Evolutionary conservation across 2,329 filamentous ascomycete genomes (phyloP), one percentile per base, ranked within the genome.

Genomic region (Pseudogymnoascus sp.): DNA sequence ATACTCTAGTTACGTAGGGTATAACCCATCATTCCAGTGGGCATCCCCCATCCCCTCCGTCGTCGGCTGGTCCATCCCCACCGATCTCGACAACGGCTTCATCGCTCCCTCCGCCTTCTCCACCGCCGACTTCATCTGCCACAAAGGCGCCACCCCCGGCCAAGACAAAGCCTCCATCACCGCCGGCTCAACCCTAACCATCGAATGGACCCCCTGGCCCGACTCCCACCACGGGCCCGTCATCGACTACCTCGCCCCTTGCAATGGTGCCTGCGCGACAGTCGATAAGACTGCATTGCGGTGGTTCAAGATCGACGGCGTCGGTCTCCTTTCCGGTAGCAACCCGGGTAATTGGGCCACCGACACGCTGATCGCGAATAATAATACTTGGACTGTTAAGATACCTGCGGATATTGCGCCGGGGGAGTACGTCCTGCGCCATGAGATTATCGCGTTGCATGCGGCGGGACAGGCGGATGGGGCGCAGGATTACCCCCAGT

Each of bases 181-280:
- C n/a, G 87, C 86, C n/a, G 87, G 87, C 65, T 76, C 77, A 65
- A 77, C 76, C 9, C 71, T 89, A 66, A 76, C 81, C 63, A 74
- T 89, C 59, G 78, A 83, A 68, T 89, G 86, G 87, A 82, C 79
- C 63, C 76, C 77, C n/a, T 90, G 86, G 87, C 85, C 86, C 15
- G 76, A 80, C 9, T 81, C 78, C 62, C 84, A 90, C 75, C 79
- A 85, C 48, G 71, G 70, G 0, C 70, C 71, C 1, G 63, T 72
- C 15, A 70, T 71, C 12, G 70, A 71, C 59, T 68, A 68, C 60
- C 61, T 70, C 25, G 71, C 71, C 7, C 71, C 71, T 42, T 72
- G 71, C 64, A 71, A 72, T 33, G 75, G 77, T 27, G 71, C 74
- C 4, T 80, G 77, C 61, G 71, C 72, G 8, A 72, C 70, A 0